These are phyloP conservation scores for Sphaerulina vaccinii DNA, from an alignment of 2,329 filamentous ascomycete genomes.

Conservation along the genomic window DNA sequence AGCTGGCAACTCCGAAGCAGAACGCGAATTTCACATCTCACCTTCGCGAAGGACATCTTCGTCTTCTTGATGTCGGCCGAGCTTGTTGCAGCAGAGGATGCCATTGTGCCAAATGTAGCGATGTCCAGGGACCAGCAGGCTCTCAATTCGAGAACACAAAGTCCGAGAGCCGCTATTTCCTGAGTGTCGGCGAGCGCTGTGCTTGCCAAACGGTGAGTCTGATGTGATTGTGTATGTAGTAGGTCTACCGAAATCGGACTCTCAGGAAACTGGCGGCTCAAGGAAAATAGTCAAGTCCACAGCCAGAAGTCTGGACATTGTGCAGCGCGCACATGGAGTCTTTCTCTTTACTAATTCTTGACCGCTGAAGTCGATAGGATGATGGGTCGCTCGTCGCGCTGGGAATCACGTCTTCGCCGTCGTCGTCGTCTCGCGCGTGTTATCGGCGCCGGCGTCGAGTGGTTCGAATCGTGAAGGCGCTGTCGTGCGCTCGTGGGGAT, in stretches of 20 bases:
- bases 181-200: constrained; percentile 34
- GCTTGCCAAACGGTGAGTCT: constrained; percentile 34
- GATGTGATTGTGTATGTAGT: constrained; percentile 15
- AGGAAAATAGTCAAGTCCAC: constrained; percentile 50
- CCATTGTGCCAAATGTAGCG: constrained; percentile 34
- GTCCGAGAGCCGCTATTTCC: constrained; percentile 39
- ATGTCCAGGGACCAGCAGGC: constrained; percentile 17
- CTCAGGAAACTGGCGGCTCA: constrained; percentile 50
- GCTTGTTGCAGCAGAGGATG: constrained; percentile 25
- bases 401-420: too few relatives aligned
- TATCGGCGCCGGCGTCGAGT: constrained; percentile 3
- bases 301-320: constrained; percentile 50
- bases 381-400: not conserved
- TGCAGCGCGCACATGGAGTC: constrained; percentile 48
- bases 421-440: constrained; percentile 6
- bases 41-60: constrained; percentile 42
- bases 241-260: constrained; percentile 32
- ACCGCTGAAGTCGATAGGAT: constrained; percentile 9
- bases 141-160: constrained; percentile 18
- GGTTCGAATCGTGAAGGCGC: constrained; percentile 3
- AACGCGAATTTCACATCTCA: constrained; percentile 22
- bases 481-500: constrained; percentile 9
- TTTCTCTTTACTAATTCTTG: constrained; percentile 13
- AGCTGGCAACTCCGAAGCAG: not conserved
- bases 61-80: constrained; percentile 30